phyloP scores from a whole-genome alignment of 2,329 filamentous ascomycete genomes.

The Nemania abortiva region DNA sequence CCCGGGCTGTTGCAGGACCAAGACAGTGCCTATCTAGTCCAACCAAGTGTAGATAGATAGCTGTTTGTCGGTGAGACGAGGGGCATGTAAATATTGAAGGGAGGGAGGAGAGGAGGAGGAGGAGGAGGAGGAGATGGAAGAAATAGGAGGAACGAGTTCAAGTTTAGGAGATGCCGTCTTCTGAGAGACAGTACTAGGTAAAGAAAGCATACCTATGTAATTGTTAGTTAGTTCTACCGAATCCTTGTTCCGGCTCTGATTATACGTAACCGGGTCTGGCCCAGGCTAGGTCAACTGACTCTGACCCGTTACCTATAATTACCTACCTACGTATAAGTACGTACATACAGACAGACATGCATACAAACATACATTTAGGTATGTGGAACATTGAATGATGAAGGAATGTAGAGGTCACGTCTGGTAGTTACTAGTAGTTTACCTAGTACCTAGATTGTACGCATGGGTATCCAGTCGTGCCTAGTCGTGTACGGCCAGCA shows the following conservation, averaged over 20 bases:
- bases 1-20: conserved; percentile 20
- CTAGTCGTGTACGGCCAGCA: no score
- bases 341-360: neutral
- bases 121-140: neutral
- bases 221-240: conserved; percentile 10
- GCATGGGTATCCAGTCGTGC: no score
- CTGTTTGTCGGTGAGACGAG: neutral
- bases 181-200: neutral
- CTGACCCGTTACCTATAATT: conserved; percentile 27
- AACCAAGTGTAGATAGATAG: neutral
- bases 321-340: no score
- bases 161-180: neutral
- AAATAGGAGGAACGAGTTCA: conserved; percentile 11
- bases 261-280: conserved; percentile 20
- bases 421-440: no score
- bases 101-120: neutral
- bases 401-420: no score
- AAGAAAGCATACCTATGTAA: neutral
- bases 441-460: no score
- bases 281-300: conserved; percentile 35
- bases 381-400: no score
- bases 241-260: conserved; percentile 21
- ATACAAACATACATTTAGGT: no score
- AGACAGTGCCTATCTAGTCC: conserved; percentile 3
- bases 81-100: neutral